A percentile compares a stretch with the other conserved stretches of the same genome.
phyloP scores from a whole-genome alignment of 2,329 filamentous ascomycete species.

The Curvularia eragrostidis region DNA sequence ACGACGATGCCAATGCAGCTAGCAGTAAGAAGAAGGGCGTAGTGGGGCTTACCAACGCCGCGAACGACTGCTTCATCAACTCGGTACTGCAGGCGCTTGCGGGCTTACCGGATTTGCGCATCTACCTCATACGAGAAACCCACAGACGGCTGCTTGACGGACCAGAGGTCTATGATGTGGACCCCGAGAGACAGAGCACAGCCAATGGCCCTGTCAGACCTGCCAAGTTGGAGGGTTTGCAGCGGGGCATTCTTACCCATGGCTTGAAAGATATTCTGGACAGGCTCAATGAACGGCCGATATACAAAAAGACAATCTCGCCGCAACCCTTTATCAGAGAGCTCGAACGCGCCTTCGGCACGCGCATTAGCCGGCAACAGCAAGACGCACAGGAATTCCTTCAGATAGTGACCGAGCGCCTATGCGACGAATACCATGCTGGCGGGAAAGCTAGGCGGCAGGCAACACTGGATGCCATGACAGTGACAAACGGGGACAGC shows the following conservation, averaged over 20 bases:
- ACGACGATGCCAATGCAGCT: slow-evolving; percentile 77
- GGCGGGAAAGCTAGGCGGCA: slow-evolving; percentile 74
- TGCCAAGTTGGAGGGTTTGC: slow-evolving; percentile 66
- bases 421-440: slow-evolving; percentile 94
- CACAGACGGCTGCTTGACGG: slow-evolving; percentile 84
- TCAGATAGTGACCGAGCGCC: slow-evolving; percentile 87
- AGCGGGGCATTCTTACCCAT: slow-evolving; percentile 81
- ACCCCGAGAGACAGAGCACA: slow-evolving; percentile 58
- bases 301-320: slow-evolving; percentile 92
- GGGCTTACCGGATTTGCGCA: slow-evolving; percentile 83
- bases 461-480: slow-evolving; percentile 50
- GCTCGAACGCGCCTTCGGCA: slow-evolving; percentile 84
- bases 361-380: slow-evolving; percentile 90
- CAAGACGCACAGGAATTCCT: slow-evolving; percentile 98
- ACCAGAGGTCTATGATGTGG: slow-evolving; percentile 72
- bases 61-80: slow-evolving; percentile 87
- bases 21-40: slow-evolving; percentile 75
- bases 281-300: slow-evolving; percentile 88
- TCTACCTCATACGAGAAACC: slow-evolving; percentile 91
- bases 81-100: slow-evolving; percentile 92
- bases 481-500: slow-evolving; percentile 27
- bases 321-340: slow-evolving; percentile 83
- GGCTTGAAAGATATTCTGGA: slow-evolving; percentile 94
- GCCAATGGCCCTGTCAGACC: slow-evolving; percentile 49
- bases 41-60: slow-evolving; percentile 84